Evolutionary conservation across 1,284 basidiomycete genomes (phyloP), one percentile per base, ranked within the genome.

Genomic region (Marasmius sp.): DNA sequence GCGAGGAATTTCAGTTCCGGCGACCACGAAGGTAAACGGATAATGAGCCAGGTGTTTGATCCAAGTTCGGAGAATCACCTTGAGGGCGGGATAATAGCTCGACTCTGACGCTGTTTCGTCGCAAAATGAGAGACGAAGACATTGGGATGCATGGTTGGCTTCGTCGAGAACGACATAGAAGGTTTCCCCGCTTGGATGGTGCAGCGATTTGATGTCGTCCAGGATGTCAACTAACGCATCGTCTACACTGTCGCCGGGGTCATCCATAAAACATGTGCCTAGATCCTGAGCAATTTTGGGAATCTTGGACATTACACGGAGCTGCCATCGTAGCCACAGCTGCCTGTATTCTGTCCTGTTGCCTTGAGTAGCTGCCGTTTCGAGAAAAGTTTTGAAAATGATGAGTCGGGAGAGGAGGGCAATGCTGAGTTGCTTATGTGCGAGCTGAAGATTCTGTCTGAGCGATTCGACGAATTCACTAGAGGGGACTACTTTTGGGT

Each of bases 91-190:
- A 49, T 58, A 50, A 20, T 34, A 22, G 6, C 37, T 36, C 5
- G 27, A 27, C 5, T 27, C 27, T 5, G 27, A 27, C 4, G 20
- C 45, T 3, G 34, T 10, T 7, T 58, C 52, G 34, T 54, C 52
- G 20, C 10, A 10, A 50, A 49, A 50, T 1, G 43, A 48, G 7
- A 7, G 5, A 8, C 6, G 1, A 8, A 36, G 27, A 22, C 11
- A 27, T 22, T 34, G 18, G 7, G 27, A 11, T 9, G 48, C 48
- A 33, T 7, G 5, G 33, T 59, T 59, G 10, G 58, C 48, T 39
- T 59, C 58, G 33, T 59, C 58, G 1, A 59, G 37, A n/a, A 33
- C 58, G 38, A 59, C 49, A 39, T 41, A 52, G 6, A 59, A 22
- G 5, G 27, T 14, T 37, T 27, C 27, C 27, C 27, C 27, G 27